Evolutionary conservation across 371 early-diverging fungal genomes (phyloP), one percentile per base, ranked within the genome.

Genomic region (Syncephalastrum monosporum): DNA sequence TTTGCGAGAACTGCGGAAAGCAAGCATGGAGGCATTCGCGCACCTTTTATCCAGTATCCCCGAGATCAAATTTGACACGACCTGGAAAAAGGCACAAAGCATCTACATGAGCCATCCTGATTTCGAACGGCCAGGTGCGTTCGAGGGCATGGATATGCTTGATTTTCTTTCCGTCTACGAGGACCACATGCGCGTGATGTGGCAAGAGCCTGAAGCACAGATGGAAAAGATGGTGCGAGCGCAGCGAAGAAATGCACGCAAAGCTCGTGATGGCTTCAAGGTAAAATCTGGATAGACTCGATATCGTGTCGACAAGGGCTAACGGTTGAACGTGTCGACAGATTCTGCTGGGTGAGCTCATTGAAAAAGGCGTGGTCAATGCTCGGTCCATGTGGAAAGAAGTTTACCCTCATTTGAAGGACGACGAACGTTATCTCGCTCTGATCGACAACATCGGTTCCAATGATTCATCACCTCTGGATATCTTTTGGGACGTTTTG

Each of bases 401-500:
- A 41, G 74, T 95, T 8, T 90, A 88, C 61, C 90, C 92, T 1
- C 38, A 76, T 23, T 77, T 95, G 57, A 82, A 86, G 48, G 75
- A 84, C 3, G 91, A 95, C 59, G 64, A 75, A 17, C 75, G 90
- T 21, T 95, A 90, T 59, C 42, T 59, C 4, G 12, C 38, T 33
- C 38, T 33, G 38, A 38, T 33, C 10, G 69, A 80, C n/a, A 82
- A 93, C 65, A 80, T 97, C 4, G 94, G 94, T 0, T 85, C 91
- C 55, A 78, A 86, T 1, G 96, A 94, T 7, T 93, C 94, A 0
- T 82, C 88, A 4, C 94, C 97, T 2, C 62, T 93, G 50, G 96
- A 97, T 49, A 63, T 97, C 55, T 95, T 95, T 64, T 95, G 94
- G 89, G 97, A 97, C 67, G 55, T 84, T 14, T 69, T 95, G 19